Evolutionary conservation across 441 rosid species (phyloP).

Genomic region (Lepidium campestre): DNA sequence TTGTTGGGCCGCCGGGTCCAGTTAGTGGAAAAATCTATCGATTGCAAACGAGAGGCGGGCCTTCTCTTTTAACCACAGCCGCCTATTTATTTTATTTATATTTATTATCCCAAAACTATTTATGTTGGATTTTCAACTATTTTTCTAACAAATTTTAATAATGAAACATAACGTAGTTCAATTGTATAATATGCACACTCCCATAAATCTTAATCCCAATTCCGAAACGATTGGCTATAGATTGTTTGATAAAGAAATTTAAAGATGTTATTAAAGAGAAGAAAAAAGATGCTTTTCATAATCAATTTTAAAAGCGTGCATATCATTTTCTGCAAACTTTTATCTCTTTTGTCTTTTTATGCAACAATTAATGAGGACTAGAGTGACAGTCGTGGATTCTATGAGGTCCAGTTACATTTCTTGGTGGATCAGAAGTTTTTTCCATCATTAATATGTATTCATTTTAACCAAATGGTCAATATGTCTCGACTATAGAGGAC

Average conservation of each 20-base stretch:
- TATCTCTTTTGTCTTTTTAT: slow-evolving; percentile 6
- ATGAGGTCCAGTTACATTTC: slow-evolving; percentile 32
- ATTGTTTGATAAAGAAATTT: background rate
- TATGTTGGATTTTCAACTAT: background rate
- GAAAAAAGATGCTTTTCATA: slow-evolving; percentile 17
- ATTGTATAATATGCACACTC: background rate
- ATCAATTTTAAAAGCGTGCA: slow-evolving; percentile 1
- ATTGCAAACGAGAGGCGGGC: slow-evolving; percentile 22
- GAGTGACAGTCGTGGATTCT: slow-evolving; percentile 32
- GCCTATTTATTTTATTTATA: slow-evolving; percentile 8
- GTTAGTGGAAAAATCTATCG: slow-evolving; percentile 20
- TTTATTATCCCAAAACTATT: background rate
- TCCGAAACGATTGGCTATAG: slow-evolving; percentile 6
- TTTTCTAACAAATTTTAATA: background rate
- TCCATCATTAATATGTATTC: background rate
- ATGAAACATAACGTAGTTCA: background rate
- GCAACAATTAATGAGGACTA: slow-evolving; percentile 16
- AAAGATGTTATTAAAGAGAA: background rate
- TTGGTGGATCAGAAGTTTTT: slow-evolving; percentile 8
- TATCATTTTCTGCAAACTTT: slow-evolving; percentile 10
- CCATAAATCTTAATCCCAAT: background rate
- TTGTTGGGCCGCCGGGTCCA: slow-evolving; percentile 15
- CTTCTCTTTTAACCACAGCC: slow-evolving; percentile 22
- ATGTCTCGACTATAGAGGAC: too few relatives aligned
- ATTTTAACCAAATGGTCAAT: background rate